phyloP scores from a whole-genome alignment of 1,284 basidiomycete species.

The Chalciporus piperatoides region DNA sequence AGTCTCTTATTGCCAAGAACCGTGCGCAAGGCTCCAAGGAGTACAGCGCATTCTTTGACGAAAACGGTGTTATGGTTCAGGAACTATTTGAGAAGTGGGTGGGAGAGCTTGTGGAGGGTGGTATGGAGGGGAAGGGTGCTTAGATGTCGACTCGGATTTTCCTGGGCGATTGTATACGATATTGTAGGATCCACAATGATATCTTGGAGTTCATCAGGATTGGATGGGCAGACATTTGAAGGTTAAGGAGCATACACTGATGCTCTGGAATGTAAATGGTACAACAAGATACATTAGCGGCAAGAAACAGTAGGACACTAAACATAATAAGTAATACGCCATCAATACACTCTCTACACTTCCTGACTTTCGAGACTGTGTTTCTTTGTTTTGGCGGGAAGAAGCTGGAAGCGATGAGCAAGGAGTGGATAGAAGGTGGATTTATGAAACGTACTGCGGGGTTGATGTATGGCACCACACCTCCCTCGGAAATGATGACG shows the following conservation, averaged over 20 bases:
- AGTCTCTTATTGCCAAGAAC: constrained; percentile 67
- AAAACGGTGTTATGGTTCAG: constrained; percentile 64
- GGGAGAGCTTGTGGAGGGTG: constrained; percentile 58
- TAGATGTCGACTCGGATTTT: constrained; percentile 14
- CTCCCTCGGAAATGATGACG: constrained; percentile 90
- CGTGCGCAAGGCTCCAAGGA: constrained; percentile 47
- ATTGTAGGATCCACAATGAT: constrained; percentile 31
- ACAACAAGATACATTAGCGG: constrained; percentile 17
- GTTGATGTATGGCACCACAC: constrained; percentile 69
- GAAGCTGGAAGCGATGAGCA: constrained; percentile 20
- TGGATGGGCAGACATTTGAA: neutral
- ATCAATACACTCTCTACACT: constrained; percentile 19
- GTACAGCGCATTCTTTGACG: constrained; percentile 72
- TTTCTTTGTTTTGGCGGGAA: constrained; percentile 32
- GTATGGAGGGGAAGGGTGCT: constrained; percentile 51
- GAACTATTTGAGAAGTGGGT: constrained; percentile 71
- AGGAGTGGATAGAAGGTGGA: neutral
- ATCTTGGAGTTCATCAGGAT: constrained; percentile 13
- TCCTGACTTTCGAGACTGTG: constrained; percentile 34
- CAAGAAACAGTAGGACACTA: constrained; percentile 1
- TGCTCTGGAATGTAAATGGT: neutral
- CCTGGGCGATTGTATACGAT: constrained; percentile 18
- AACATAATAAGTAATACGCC: neutral
- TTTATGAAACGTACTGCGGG: constrained; percentile 25
- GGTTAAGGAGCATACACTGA: neutral